Percentiles rank a stretch among this genome's conserved stretches.
phyloP scores from a whole-genome alignment of 2,329 filamentous ascomycete species.

The Chaetomium globosum region DNA sequence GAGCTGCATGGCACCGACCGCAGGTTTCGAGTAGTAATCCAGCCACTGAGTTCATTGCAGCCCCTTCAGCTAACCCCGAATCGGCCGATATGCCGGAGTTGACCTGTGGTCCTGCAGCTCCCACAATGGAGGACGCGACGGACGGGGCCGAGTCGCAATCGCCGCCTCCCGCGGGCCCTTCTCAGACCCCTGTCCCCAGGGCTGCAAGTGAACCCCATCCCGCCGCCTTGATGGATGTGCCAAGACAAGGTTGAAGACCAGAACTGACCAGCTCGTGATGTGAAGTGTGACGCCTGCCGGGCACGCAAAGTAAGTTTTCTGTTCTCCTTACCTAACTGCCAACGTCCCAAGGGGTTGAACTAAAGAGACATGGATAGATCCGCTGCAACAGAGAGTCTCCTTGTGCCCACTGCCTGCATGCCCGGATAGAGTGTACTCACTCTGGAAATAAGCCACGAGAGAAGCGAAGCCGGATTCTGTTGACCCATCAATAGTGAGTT shows the following conservation, averaged over 20 bases:
- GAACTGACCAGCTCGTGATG: not conserved
- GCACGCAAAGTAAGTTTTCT: constrained; percentile 27
- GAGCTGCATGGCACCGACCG: not conserved
- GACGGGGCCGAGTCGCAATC: constrained; percentile 16
- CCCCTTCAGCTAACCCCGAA: not conserved
- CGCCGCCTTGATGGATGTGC: not conserved
- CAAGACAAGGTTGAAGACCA: not conserved
- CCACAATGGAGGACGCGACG: constrained; percentile 11
- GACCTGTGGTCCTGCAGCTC: not conserved
- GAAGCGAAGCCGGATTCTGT: constrained; percentile 44
- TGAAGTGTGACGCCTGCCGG: constrained; percentile 33
- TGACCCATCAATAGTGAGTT: constrained; percentile 46
- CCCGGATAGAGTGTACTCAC: constrained; percentile 46
- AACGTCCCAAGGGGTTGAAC: not conserved
- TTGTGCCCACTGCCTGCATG: constrained; percentile 44
- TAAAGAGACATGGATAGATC: constrained; percentile 27
- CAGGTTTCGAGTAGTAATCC: not conserved
- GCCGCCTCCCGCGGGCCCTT: not conserved
- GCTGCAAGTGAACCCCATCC: constrained; percentile 28
- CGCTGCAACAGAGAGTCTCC: constrained; percentile 46
- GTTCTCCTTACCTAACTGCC: too few species aligned
- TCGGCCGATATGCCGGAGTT: not conserved
- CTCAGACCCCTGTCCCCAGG: constrained; percentile 25
- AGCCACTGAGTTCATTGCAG: not conserved
- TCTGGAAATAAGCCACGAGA: constrained; percentile 42